These are phyloP conservation scores for Penicillium sp. DNA, from an alignment of 2,329 filamentous ascomycete species.

Conservation along the genomic window DNA sequence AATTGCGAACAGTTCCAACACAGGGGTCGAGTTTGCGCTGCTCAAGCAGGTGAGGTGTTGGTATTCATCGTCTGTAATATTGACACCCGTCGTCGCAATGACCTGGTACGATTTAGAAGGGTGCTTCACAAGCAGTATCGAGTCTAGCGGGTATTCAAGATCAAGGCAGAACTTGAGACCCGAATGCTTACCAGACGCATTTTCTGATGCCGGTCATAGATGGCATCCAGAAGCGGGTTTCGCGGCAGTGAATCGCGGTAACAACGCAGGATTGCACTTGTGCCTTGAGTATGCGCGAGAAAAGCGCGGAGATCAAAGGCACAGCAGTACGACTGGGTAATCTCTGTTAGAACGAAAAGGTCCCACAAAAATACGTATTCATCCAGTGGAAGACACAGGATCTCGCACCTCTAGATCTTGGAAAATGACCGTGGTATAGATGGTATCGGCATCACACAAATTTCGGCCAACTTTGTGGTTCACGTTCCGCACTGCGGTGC, in stretches of 20 bases:
- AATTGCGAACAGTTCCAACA: constrained; percentile 2
- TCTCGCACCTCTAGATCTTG: constrained; percentile 5
- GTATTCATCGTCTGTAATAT: constrained; percentile 4
- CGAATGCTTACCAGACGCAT: constrained; percentile 1
- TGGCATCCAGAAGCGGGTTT: constrained; percentile 4
- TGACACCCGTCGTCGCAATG: neutral
- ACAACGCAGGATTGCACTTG: constrained; percentile 1
- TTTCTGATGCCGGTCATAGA: constrained; percentile 6
- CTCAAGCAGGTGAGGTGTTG: neutral
- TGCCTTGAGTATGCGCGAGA: constrained; percentile 4
- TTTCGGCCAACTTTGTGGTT: constrained; percentile 2
- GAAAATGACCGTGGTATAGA: constrained; percentile 6
- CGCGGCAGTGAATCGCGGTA: neutral
- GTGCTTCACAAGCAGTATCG: neutral
- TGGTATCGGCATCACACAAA: constrained; percentile 1
- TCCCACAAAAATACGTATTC: no score
- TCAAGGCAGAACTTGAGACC: no score
- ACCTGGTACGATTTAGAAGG: neutral
- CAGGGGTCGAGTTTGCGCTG: neutral
- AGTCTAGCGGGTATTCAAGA: neutral
- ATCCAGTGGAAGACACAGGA: no score
- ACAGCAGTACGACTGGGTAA: constrained; percentile 1
- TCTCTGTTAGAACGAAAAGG: no score
- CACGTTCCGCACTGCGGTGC: constrained; percentile 1
- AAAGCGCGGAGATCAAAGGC: constrained; percentile 2